Conservation (phyloP, 192 early-diverging fungal species). For the Gamsiella multidivaricata region DNA sequence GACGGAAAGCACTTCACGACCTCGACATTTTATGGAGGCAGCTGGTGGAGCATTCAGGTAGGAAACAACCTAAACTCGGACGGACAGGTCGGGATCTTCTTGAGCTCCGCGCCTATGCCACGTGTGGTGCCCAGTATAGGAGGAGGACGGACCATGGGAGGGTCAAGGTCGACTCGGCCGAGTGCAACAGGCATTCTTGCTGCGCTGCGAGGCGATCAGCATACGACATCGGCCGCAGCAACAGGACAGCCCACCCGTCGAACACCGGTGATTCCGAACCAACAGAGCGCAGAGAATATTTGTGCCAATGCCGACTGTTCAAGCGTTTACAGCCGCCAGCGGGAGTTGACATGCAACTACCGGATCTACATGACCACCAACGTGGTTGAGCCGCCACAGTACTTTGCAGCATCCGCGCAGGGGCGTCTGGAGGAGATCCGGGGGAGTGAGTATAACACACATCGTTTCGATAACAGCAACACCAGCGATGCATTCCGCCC, state of each 20-base stretch:
- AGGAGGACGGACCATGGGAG: background rate
- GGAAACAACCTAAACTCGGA: slow-evolving; percentile 38
- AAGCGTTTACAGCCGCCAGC: slow-evolving; percentile 32
- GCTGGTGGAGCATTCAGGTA: slow-evolving; percentile 55
- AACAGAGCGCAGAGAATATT: background rate
- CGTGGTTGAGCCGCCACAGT: slow-evolving; percentile 35
- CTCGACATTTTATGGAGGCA: slow-evolving; percentile 51
- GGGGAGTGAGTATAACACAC: slow-evolving; percentile 19
- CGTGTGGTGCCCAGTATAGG: slow-evolving; percentile 20
- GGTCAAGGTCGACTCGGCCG: slow-evolving; percentile 2
- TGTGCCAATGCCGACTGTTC: slow-evolving; percentile 19
- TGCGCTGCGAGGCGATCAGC: slow-evolving; percentile 14
- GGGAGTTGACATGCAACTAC: slow-evolving; percentile 30
- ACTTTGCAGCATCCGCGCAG: slow-evolving; percentile 31
- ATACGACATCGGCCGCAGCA: background rate
- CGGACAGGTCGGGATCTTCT: slow-evolving; percentile 34
- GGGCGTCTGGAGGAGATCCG: slow-evolving; percentile 40
- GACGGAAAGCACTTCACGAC: slow-evolving; percentile 50
- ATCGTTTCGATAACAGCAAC: background rate
- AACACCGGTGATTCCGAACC: background rate
- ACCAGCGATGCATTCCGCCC: slow-evolving; percentile 13
- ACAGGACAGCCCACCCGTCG: slow-evolving; percentile 2
- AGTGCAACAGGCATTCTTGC: slow-evolving; percentile 2
- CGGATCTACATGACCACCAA: slow-evolving; percentile 52
- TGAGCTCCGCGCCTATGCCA: slow-evolving; percentile 29